Evolutionary conservation across 2,329 filamentous ascomycete species (phyloP).

Genomic region (Cadophora malorum): DNA sequence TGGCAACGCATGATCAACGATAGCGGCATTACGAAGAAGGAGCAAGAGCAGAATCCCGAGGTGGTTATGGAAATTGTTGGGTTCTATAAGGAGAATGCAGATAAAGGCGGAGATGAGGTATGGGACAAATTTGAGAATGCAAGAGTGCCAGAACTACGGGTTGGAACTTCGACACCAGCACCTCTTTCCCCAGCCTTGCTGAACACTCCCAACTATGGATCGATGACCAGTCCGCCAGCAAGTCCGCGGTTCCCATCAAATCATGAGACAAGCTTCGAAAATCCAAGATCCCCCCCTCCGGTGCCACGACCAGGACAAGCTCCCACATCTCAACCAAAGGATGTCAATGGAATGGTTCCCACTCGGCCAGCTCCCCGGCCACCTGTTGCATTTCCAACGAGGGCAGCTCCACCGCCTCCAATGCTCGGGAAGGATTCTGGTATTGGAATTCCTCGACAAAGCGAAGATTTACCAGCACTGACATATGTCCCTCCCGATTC

Average conservation of each 20-base stretch:
- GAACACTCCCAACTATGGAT: conserved; percentile 62
- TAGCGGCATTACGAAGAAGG: conserved; percentile 94
- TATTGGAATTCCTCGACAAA: conserved; percentile 64
- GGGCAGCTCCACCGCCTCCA: conserved; percentile 62
- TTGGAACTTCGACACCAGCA: conserved; percentile 43
- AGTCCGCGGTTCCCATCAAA: conserved; percentile 90
- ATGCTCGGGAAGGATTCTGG: conserved; percentile 67
- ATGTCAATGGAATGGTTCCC: conserved; percentile 70
- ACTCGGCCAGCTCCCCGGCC: conserved; percentile 86
- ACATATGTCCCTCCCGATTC: conserved; percentile 44
- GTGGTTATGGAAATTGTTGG: conserved; percentile 94
- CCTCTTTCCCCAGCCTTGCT: conserved; percentile 48
- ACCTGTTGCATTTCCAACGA: conserved; percentile 70
- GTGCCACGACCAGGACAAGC: conserved; percentile 63
- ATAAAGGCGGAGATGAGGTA: conserved; percentile 76
- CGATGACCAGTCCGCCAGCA: conserved; percentile 76
- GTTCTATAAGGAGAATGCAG: conserved; percentile 95
- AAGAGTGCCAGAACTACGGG: conserved; percentile 61
- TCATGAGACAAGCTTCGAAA: conserved; percentile 94
- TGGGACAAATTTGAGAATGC: conserved; percentile 97
- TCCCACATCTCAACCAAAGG: conserved; percentile 53
- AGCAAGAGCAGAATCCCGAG: conserved; percentile 93
- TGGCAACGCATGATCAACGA: conserved; percentile 97
- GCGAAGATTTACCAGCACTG: conserved; percentile 57
- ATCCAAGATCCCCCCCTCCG: conserved; percentile 90